Evolutionary conservation across 306 rosid species (phyloP).

Genomic region (Prunus salicina): DNA sequence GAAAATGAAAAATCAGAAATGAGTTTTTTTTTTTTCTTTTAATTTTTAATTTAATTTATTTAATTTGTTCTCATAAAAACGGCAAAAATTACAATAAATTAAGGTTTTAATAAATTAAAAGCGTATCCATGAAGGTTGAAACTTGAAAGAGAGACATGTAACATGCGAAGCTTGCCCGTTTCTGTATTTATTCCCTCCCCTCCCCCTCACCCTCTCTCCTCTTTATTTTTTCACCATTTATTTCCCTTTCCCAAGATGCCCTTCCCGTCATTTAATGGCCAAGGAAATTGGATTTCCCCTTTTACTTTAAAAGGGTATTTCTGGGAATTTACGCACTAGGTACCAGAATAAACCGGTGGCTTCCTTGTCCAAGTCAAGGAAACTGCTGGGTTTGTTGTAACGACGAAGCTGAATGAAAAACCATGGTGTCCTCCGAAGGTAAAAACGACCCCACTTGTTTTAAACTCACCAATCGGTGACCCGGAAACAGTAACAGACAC

Average conservation of each 20-base stretch:
- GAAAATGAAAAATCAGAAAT: background rate
- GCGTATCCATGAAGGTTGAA: conserved; percentile 45
- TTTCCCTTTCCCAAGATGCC: conserved; percentile 31
- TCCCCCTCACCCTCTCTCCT: background rate
- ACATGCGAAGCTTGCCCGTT: conserved; percentile 61
- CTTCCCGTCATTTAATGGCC: background rate
- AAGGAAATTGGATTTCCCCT: background rate
- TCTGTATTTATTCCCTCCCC: conserved; percentile 42
- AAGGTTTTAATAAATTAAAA: conserved; percentile 24
- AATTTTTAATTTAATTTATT: background rate
- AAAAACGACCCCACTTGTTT: conserved; percentile 10
- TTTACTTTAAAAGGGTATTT: background rate
- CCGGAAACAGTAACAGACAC: conserved; percentile 5
- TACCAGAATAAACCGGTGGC: conserved; percentile 48
- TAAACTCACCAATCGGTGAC: conserved; percentile 36
- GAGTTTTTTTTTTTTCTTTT: conserved; percentile 3
- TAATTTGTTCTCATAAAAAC: conserved; percentile 23
- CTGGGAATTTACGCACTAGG: background rate
- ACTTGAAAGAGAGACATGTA: conserved; percentile 38
- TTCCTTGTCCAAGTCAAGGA: conserved; percentile 63
- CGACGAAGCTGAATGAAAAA: conserved; percentile 38
- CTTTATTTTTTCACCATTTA: conserved; percentile 8
- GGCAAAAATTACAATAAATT: conserved; percentile 29
- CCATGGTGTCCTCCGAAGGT: conserved; percentile 1
- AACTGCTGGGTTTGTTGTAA: conserved; percentile 73